Evolutionary conservation across 2,329 filamentous ascomycete genomes (phyloP), one percentile per base, ranked within the genome.

Genomic region (Hypomyces rosellus): DNA sequence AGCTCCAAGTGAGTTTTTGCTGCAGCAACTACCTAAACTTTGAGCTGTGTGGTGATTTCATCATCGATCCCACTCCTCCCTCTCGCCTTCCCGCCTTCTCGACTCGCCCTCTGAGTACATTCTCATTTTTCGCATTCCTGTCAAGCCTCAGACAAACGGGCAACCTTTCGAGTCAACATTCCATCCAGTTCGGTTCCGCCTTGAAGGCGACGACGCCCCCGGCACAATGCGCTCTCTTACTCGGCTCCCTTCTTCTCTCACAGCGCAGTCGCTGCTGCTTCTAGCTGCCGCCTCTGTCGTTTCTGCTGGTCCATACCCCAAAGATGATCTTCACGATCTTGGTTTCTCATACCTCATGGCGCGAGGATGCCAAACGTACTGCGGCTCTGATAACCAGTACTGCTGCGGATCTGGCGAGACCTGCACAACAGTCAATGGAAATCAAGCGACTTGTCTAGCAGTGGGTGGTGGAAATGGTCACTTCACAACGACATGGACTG

Each of bases 401-500:
- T 84, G 80, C 68, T 84, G 81, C 60, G 63, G 62, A 18, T 57
- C 65, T 48, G 69, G 69, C 48, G 65, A 79, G 60, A 60, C 66
- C 33, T 84, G 81, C 69, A 74, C 71, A 51, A 83, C 80, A 5
- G 50, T 68, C 8, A 63, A 69, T 5, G 64, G 68, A 55, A 71
- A 73, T 57, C 67, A 77, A 38, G 78, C 79, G 30, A 74, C 71
- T 47, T 83, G 80, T 58, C 61, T 70, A 36, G 59, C 56, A 43
- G 65, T 63, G 30, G 64, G 63, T 54, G 59, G 57, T 52, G 66
- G 25, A 30, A 8, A 7, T 30, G 25, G 57, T 55, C 66, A 66
- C 49, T 75, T 70, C 64, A 80, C 77, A 34, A 78, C 76, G 8
- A 84, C 81, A 4, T 84, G 78, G 77, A 84, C 80, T 22, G 71